Evolutionary conservation across 2,329 filamentous ascomycete genomes (phyloP).

Genomic region (Aspergillus japonicus): DNA sequence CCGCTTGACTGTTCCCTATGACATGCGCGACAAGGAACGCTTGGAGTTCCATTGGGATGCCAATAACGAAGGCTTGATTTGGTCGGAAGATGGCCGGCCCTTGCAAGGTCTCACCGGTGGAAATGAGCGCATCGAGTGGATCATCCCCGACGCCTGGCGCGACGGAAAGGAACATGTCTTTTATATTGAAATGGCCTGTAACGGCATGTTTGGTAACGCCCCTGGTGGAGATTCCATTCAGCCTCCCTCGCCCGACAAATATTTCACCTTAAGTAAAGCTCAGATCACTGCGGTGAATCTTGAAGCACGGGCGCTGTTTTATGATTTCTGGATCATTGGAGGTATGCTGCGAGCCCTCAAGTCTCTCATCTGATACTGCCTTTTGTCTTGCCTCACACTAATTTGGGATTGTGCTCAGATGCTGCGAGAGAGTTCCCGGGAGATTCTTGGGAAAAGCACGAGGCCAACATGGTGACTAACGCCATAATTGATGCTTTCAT

Average conservation of each 20-base stretch:
- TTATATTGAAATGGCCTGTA: conserved; percentile 98
- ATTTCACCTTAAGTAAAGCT: conserved; percentile 72
- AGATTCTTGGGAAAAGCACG: conserved; percentile 61
- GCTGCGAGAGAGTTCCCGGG: conserved; percentile 91
- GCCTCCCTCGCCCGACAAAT: conserved; percentile 80
- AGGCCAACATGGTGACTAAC: conserved; percentile 79
- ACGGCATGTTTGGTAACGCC: conserved; percentile 96
- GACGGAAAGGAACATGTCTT: conserved; percentile 85
- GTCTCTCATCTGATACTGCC: not conserved
- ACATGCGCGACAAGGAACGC: conserved; percentile 71
- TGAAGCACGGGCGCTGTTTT: conserved; percentile 75
- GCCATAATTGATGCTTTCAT: conserved; percentile 89
- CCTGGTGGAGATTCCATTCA: conserved; percentile 81
- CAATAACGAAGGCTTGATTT: conserved; percentile 91
- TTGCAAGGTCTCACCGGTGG: conserved; percentile 89
- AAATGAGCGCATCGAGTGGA: conserved; percentile 87
- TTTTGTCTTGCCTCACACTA: not conserved
- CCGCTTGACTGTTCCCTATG: conserved; percentile 70
- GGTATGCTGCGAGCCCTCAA: conserved; percentile 28
- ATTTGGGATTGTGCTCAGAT: conserved; percentile 49
- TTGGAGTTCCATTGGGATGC: conserved; percentile 98
- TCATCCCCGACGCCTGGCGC: conserved; percentile 75
- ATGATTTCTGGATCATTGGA: conserved; percentile 93
- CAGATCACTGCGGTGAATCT: conserved; percentile 88
- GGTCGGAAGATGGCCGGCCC: conserved; percentile 84